A percentile compares a stretch with the other conserved stretches of the same genome.
Conservation (phyloP, 768 basidiomycete species). For the Tulasnella sp. region DNA sequence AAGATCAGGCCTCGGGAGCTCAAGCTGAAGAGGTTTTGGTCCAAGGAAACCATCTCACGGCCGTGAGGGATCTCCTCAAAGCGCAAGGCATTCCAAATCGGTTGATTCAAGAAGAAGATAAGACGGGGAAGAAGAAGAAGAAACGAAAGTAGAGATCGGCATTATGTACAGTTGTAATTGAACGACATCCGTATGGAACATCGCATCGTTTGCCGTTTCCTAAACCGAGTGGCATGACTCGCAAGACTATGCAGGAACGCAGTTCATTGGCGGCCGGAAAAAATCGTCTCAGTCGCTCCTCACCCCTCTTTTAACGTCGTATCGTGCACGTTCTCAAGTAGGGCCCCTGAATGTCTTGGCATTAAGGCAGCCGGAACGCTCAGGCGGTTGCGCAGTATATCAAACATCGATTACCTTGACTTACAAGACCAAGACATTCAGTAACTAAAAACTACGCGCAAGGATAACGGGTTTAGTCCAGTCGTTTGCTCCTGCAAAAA, state of each 20-base stretch:
- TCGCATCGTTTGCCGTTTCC: too few relatives aligned
- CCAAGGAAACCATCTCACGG: slow-evolving; percentile 75
- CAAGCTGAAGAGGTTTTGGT: slow-evolving; percentile 65
- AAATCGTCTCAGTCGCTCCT: too few relatives aligned
- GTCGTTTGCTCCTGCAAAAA: slow-evolving; percentile 44
- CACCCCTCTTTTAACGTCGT: too few relatives aligned
- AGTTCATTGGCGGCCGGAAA: too few relatives aligned
- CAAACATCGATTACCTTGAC: neutral
- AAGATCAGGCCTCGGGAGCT: slow-evolving; percentile 61
- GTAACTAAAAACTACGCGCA: neutral
- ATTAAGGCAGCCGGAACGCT: too few relatives aligned
- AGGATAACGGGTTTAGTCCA: slow-evolving; percentile 36
- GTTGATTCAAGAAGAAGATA: slow-evolving; percentile 64
- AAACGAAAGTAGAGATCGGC: neutral
- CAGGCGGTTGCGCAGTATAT: neutral
- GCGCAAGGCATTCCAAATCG: slow-evolving; percentile 72
- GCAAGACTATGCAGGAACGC: too few relatives aligned
- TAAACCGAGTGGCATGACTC: too few relatives aligned
- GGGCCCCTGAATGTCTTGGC: too few relatives aligned
- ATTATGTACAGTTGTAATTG: neutral
- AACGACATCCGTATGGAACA: too few relatives aligned
- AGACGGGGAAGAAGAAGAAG: slow-evolving; percentile 35
- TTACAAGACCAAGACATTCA: neutral
- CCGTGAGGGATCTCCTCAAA: slow-evolving; percentile 62
- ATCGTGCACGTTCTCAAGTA: too few relatives aligned